These are phyloP conservation scores for Monascus purpureus DNA, from an alignment of 495 filamentous ascomycete species.

Conservation along the genomic window DNA sequence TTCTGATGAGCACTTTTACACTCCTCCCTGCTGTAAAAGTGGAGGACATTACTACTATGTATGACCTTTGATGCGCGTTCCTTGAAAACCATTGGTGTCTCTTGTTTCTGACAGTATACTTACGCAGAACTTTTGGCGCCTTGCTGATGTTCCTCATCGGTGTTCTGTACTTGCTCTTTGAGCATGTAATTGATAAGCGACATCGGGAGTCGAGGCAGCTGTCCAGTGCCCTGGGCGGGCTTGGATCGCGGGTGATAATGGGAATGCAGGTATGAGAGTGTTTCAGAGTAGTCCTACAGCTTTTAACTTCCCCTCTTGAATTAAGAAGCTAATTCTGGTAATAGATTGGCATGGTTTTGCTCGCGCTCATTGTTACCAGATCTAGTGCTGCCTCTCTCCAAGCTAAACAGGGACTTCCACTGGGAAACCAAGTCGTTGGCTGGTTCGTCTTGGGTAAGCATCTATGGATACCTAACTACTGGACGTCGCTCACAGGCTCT, in stretches of 20 bases:
- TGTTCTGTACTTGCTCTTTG: conserved; percentile 66
- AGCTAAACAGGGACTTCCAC: conserved; percentile 73
- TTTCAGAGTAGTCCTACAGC: too few species aligned
- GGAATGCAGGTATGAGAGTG: conserved; percentile 37
- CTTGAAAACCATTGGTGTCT: background rate
- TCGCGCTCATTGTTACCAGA: conserved; percentile 74
- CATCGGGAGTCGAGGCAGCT: conserved; percentile 5
- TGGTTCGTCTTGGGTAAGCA: conserved; percentile 69
- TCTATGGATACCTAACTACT: background rate
- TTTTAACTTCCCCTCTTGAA: too few species aligned
- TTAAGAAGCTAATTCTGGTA: too few species aligned
- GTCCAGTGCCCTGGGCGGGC: conserved; percentile 18
- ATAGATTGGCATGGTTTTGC: conserved; percentile 64
- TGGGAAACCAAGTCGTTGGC: conserved; percentile 77
- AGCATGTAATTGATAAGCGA: conserved; percentile 49
- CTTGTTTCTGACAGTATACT: background rate
- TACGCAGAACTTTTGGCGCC: conserved; percentile 58
- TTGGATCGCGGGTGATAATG: conserved; percentile 40
- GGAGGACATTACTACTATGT: conserved; percentile 70
- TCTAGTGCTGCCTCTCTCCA: conserved; percentile 73
- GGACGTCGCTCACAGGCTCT: conserved; percentile 2
- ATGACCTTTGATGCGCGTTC: conserved; percentile 2
- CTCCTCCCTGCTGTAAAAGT: conserved; percentile 74
- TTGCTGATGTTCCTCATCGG: conserved; percentile 68
- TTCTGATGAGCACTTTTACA: conserved; percentile 82